A percentile compares a stretch with the other conserved stretches of the same genome.
Evolutionary conservation across 2,329 filamentous ascomycete species (phyloP).

Genomic region (Monosporascus sp.): DNA sequence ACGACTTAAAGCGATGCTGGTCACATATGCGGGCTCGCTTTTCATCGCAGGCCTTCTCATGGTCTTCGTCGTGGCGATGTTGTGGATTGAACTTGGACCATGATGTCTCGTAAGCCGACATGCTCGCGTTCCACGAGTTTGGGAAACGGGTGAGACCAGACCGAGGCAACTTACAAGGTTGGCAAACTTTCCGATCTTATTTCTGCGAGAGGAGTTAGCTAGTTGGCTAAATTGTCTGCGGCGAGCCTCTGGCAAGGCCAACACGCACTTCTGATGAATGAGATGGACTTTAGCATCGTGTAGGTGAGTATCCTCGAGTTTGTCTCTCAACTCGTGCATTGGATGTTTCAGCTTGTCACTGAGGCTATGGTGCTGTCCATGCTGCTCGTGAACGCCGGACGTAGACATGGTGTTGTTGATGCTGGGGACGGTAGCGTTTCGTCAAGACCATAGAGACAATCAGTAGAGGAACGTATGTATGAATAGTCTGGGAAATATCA

Average conservation of each 20-base stretch:
- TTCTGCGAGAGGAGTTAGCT: slow-evolving; percentile 23
- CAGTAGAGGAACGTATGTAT: no score
- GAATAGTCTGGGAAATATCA: no score
- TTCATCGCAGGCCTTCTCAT: slow-evolving; percentile 76
- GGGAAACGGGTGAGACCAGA: not conserved
- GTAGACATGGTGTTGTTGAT: slow-evolving; percentile 9
- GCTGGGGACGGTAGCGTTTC: no score
- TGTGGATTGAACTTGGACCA: slow-evolving; percentile 65
- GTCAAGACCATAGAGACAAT: no score
- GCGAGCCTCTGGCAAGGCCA: not conserved
- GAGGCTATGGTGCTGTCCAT: slow-evolving; percentile 24
- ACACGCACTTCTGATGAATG: slow-evolving; percentile 51
- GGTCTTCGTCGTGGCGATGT: slow-evolving; percentile 89
- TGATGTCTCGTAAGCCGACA: slow-evolving; percentile 6
- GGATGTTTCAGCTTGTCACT: slow-evolving; percentile 45
- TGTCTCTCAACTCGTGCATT: slow-evolving; percentile 43
- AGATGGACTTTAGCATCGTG: slow-evolving; percentile 53
- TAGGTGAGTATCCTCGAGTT: slow-evolving; percentile 47
- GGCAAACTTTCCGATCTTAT: slow-evolving; percentile 57
- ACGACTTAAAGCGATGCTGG: slow-evolving; percentile 80
- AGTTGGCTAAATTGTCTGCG: not conserved
- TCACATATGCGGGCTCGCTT: slow-evolving; percentile 70
- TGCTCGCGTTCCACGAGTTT: not conserved
- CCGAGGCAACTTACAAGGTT: slow-evolving; percentile 46
- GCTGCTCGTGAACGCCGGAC: slow-evolving; percentile 5